Evolutionary conservation across 1,284 basidiomycete species (phyloP), one percentile per base, ranked within the genome.

Genomic region (Microbotryum lychnidis-dioicae): DNA sequence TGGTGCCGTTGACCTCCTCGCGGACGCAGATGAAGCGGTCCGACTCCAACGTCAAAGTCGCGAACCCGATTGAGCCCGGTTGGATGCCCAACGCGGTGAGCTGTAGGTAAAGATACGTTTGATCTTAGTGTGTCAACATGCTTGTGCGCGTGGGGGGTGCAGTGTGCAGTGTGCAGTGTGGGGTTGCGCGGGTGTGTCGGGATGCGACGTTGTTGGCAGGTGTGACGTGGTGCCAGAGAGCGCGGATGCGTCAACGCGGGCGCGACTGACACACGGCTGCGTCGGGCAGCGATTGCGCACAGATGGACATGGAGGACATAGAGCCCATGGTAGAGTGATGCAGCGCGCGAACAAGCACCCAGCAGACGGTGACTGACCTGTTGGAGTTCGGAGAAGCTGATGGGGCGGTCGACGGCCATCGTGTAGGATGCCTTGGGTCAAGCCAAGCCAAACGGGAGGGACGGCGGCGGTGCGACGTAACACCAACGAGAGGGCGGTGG

Each of bases 41-140:
- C 69, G 91, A 94, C 79, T 97, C 92, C 71, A 97, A 82, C 9
- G 93, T 97, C 71, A 97, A 80, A 50, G 87, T 91, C 83, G 97
- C 92, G 80, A 98, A 98, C 45, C 91, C 92, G 75, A 98, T 98
- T 67, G 91, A 94, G 66, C 89, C 86, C 57, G 94, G 92, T 77
- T 97, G 91, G 70, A 99, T 84, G 71, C 93, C 94, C 70, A 98
- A 80, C 75, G 91, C 91, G 42, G 93, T 93, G 74, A 99, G 87
- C 81, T 98, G 90, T 65, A 61, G 69, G 73, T 64, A 69, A 69
- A 54, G 66, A 62, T 54, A 72, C 70, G 63, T n/a, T 21, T 27
- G 27, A 14, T 7, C 8, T 31, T 2, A 9, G 42, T 68, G 44
- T 12, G 29, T 37, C 16, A 21, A 10, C 31, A 31, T 31, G 31